These are phyloP conservation scores for Eucalyptus cloeziana DNA, from an alignment of 345 rosid genomes.

Conservation along the genomic window DNA sequence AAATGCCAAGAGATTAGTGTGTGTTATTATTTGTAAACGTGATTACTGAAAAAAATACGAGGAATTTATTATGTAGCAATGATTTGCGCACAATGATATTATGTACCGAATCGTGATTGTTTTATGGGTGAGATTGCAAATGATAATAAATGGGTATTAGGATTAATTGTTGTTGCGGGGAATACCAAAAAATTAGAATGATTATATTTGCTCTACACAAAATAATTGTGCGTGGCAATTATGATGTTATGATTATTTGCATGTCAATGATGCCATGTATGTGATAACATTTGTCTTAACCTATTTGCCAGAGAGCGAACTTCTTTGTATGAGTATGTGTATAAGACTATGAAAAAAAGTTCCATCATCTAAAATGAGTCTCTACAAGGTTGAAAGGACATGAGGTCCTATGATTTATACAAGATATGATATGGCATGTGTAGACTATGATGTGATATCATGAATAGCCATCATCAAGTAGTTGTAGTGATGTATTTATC, in stretches of 20 bases:
- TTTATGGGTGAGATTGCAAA: background rate
- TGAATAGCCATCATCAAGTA: background rate
- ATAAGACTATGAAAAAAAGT: background rate
- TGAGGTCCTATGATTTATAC: background rate
- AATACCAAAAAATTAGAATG: background rate
- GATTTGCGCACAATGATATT: background rate
- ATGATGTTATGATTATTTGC: background rate
- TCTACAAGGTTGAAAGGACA: background rate
- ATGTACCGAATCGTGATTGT: background rate
- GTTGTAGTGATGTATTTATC: background rate
- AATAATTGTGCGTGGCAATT: background rate
- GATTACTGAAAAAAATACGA: too few species aligned
- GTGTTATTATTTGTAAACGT: background rate
- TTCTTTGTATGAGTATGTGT: background rate
- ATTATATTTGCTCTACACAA: background rate
- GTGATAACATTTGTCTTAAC: background rate
- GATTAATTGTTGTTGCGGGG: background rate
- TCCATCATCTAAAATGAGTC: background rate
- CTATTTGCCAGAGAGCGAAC: background rate
- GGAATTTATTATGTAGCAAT: background rate
- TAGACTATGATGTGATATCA: background rate
- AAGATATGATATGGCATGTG: background rate
- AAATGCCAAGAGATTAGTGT: background rate
- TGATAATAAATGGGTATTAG: background rate
- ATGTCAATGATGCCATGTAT: background rate